Evolutionary conservation across 192 early-diverging fungal species (phyloP).

Genomic region (Podila horticola): DNA sequence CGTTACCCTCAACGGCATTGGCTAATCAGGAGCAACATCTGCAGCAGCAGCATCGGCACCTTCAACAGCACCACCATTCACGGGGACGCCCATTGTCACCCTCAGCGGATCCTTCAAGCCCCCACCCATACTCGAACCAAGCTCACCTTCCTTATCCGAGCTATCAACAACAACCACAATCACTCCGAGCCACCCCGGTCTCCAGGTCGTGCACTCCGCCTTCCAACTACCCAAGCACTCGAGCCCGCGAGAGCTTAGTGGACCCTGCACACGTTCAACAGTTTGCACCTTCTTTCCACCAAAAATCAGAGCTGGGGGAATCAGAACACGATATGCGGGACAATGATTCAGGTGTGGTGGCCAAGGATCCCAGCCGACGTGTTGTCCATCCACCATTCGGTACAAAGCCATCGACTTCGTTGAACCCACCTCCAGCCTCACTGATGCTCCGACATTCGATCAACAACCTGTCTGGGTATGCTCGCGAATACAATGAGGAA

Average conservation of each 20-base stretch:
- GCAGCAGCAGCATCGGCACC: slow-evolving; percentile 7
- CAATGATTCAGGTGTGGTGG: too few species aligned
- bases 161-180: neutral
- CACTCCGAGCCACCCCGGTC: slow-evolving; percentile 10
- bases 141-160: neutral
- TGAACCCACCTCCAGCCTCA: neutral
- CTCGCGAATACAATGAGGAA: neutral
- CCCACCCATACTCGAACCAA: neutral
- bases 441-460: slow-evolving; percentile 4
- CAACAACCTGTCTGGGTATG: neutral
- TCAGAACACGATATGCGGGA: too few species aligned
- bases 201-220: slow-evolving; percentile 24
- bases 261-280: slow-evolving; percentile 14
- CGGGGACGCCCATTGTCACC: neutral
- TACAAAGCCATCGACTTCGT: neutral
- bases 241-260: slow-evolving; percentile 34
- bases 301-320: neutral
- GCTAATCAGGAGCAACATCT: neutral
- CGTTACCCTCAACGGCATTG: slow-evolving; percentile 30
- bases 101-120: neutral
- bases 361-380: neutral
- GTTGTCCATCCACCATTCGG: neutral
- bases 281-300: neutral
- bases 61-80: neutral
- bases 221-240: slow-evolving; percentile 9